Conservation (phyloP, 805 yeast genomes). For the Wickerhamiella vanderwaltii region DNA sequence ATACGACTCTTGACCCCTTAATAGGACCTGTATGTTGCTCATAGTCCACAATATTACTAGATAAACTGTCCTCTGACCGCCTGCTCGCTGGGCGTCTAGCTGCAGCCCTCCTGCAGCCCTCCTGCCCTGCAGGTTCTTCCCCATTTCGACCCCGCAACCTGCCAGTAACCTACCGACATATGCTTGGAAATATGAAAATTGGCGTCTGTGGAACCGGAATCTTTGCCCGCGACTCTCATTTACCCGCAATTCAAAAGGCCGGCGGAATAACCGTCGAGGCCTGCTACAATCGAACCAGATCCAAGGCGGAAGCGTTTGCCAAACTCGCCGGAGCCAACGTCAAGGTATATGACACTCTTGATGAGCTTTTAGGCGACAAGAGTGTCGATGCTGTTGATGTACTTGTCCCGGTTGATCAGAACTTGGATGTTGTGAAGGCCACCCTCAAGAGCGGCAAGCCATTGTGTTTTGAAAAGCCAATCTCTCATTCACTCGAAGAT, state of each 20-base stretch:
- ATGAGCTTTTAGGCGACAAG: slow-evolving; percentile 53
- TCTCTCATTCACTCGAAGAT: slow-evolving; percentile 73
- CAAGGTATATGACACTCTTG: slow-evolving; percentile 49
- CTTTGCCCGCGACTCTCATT: slow-evolving; percentile 73
- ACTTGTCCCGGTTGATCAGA: slow-evolving; percentile 77
- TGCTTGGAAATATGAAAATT: no score
- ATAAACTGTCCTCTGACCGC: no score
- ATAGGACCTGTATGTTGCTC: no score
- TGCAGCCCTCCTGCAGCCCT: no score
- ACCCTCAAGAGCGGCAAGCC: slow-evolving; percentile 72
- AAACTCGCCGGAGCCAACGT: slow-evolving; percentile 39
- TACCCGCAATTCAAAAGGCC: slow-evolving; percentile 49
- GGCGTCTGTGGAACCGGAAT: slow-evolving; percentile 32
- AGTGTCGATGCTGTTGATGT: slow-evolving; percentile 70
- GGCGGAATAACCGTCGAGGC: slow-evolving; percentile 45
- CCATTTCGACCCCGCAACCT: no score
- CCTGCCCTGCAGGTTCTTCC: no score
- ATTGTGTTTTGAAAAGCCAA: slow-evolving; percentile 76
- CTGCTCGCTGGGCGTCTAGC: no score
- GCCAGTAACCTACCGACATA: no score
- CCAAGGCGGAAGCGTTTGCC: slow-evolving; percentile 77
- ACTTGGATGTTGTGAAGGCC: slow-evolving; percentile 51
- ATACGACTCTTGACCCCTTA: no score
- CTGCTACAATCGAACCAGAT: slow-evolving; percentile 69
- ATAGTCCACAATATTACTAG: no score